Base-by-base conservation (phyloP, 495 filamentous ascomycete genomes). In the Astrothelium macrocarpum region DNA sequence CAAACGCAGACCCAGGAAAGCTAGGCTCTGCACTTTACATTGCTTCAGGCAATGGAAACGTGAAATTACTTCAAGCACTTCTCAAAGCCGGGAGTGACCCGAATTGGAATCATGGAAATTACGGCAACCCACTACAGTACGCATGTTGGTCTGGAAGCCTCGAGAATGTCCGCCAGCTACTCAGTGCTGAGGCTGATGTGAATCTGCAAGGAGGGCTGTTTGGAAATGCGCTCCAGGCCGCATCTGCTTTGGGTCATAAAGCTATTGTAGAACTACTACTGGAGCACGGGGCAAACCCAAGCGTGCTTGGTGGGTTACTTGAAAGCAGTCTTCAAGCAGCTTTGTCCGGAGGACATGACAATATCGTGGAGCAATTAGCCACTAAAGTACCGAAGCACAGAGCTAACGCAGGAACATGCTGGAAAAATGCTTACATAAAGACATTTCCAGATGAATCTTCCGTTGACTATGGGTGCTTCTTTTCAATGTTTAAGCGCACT, bases 121-220 rank as follows among this genome's bases (percentile, higher is more conserved):
- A 65, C 45, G 71, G 71, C 61, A 72, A 59, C 46, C 68, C 71
- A 14, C 68, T 73, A 1, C 68, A 71, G 60, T 68, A 61, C 16
- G 68, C 68, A 12, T 68, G 59, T 53, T 32, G 1, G n/a, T 20
- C n/a, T 53, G 68, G 67, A 32, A 43, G 66, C 59, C 25, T 31
- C 34, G 49, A 59, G 23, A 59, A 65, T 1, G 64, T 69, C 26
- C 23, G 64, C 32, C 14, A 45, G 42, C 62, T 67, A 29, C 36
- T 67, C 20, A 36, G 42, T 32, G n/a, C 14, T 12, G 65, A 58
- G 12, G 65, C 63, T 14, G 63, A 67, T 62, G 63, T 67, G 14
- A 53, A 65, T 32, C 58, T 58, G 14, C 53, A 65, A 34, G 63
- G 65, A 23, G 63, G 65, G 3, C n/a, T 11, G 2, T 65, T 59